phyloP scores from a whole-genome alignment of 2,329 filamentous ascomycete genomes.

The Arthrobotrys musiformis region DNA sequence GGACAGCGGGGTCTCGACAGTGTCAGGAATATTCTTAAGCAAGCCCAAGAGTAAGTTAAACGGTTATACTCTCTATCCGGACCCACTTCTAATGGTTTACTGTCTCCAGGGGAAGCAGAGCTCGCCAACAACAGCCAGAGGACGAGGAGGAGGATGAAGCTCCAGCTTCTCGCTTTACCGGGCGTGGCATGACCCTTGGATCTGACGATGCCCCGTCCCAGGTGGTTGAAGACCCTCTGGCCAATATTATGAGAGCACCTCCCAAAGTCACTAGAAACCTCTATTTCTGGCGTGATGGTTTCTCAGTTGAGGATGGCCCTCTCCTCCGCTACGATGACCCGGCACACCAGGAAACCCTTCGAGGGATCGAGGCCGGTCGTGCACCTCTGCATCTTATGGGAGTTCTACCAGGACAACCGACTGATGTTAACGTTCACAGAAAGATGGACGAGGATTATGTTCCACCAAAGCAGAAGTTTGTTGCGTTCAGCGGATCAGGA shows the following conservation, averaged over 20 bases:
- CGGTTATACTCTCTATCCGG: not conserved
- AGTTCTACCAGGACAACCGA: constrained; percentile 77
- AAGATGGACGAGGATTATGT: constrained; percentile 80
- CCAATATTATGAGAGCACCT: constrained; percentile 61
- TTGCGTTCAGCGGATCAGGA: constrained; percentile 77
- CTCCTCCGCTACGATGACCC: constrained; percentile 83
- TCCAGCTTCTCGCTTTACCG: constrained; percentile 72
- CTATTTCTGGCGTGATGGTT: constrained; percentile 84
- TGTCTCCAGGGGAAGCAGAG: constrained; percentile 44
- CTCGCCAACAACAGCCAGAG: constrained; percentile 50
- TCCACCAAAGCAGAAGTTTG: constrained; percentile 78
- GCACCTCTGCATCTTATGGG: constrained; percentile 82
- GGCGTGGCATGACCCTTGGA: constrained; percentile 79
- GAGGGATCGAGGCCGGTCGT: constrained; percentile 79
- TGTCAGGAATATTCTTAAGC: constrained; percentile 72
- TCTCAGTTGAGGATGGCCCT: constrained; percentile 84
- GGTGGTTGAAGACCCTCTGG: constrained; percentile 72
- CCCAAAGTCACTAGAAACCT: constrained; percentile 74
- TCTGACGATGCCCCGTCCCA: constrained; percentile 79
- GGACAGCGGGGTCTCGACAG: constrained; percentile 50
- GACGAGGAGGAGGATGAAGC: constrained; percentile 62
- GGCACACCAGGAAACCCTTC: constrained; percentile 75
- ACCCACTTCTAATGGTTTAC: not conserved
- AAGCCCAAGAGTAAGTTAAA: constrained; percentile 69
- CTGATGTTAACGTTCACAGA: constrained; percentile 79